These are phyloP conservation scores for Escovopsis weberi DNA, from an alignment of 2,329 filamentous ascomycete species.

Conservation along the genomic window DNA sequence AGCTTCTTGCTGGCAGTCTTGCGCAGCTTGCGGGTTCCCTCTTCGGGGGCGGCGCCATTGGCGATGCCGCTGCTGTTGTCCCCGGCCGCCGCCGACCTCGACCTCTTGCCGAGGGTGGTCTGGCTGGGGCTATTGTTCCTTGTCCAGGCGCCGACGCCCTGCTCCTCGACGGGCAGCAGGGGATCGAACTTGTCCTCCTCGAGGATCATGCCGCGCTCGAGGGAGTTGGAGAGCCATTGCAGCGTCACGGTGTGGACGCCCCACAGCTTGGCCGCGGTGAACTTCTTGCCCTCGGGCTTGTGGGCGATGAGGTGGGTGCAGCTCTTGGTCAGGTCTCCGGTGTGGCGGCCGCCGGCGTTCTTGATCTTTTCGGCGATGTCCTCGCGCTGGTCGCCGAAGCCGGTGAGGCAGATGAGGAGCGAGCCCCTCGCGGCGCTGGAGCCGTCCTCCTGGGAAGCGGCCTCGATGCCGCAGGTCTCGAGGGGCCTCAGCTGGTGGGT, in stretches of 20 bases:
- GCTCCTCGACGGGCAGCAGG: constrained; percentile 49
- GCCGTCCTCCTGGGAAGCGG: constrained; percentile 10
- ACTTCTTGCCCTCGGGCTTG: constrained; percentile 74
- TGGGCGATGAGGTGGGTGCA: constrained; percentile 81
- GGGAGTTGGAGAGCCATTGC: constrained; percentile 74
- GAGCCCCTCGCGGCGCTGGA: constrained; percentile 19
- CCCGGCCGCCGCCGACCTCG: constrained; percentile 30
- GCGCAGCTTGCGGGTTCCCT: constrained; percentile 65
- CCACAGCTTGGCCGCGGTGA: constrained; percentile 75
- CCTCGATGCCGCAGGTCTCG: constrained; percentile 33
- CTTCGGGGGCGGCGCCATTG: constrained; percentile 23
- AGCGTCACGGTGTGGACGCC: constrained; percentile 62
- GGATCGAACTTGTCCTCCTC: constrained; percentile 81
- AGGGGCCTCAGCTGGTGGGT: constrained; percentile 51
- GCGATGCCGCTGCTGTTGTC: constrained; percentile 7
- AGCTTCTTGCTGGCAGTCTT: constrained; percentile 78
- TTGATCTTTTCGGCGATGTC: constrained; percentile 54
- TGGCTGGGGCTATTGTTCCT: constrained; percentile 24
- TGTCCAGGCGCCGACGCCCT: constrained; percentile 64
- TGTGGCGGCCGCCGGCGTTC: constrained; percentile 66
- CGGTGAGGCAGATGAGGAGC: constrained; percentile 40
- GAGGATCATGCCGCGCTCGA: constrained; percentile 77
- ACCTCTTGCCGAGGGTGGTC: constrained; percentile 42
- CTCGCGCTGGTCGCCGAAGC: constrained; percentile 49
- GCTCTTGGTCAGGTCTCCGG: constrained; percentile 69